Evolutionary conservation across 441 rosid genomes (phyloP), one percentile per base, ranked within the genome.

Genomic region (Bruguiera hainesii): DNA sequence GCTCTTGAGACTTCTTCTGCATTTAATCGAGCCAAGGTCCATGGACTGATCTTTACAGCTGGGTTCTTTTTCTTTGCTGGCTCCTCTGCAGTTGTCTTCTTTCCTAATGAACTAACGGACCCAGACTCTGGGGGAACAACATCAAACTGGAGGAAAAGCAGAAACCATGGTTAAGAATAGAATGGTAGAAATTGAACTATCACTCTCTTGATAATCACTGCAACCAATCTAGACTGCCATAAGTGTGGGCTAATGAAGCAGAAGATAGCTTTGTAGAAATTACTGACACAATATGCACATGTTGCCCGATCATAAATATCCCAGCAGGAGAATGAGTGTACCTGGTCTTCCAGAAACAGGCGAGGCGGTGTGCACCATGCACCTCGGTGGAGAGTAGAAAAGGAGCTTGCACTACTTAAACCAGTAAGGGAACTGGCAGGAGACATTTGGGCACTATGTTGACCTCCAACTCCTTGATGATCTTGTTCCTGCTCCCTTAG

Each of bases 281-380:
- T 33, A 11, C 19, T 25, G 42, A 51, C 30, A 7, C 18, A n/a
- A 10, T 19, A 5, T 11, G 31, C 57, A 37, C 37, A 59, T 6
- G 18, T 65, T 7, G 20, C 31, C 20, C 18, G 19, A 60, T 64
- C 57, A 23, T 2, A 20, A 58, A 30, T 30, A 50, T 53, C 20
- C 48, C 58, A 20, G 19, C 18, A 42, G 23, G 57, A 33, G 59
- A n/a, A 60, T 28, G 46, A 13, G 48, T 1, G 60, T 78, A 95
- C 99, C 96, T 90, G 98, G 81, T 92, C 98, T 81, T 95, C 99
- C 20, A 95, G 86, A 80, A 95, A 92, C 61, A 90, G 76, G 19
- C 91, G 89, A 0, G 99, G 99, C 2, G 99, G 99, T 37, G 98
- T 95, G 74, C 99, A 95, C 99, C 99, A 91, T 19, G 98, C 97